phyloP scores from a whole-genome alignment of 768 basidiomycete species.

The Tricholoma flavovirens region DNA sequence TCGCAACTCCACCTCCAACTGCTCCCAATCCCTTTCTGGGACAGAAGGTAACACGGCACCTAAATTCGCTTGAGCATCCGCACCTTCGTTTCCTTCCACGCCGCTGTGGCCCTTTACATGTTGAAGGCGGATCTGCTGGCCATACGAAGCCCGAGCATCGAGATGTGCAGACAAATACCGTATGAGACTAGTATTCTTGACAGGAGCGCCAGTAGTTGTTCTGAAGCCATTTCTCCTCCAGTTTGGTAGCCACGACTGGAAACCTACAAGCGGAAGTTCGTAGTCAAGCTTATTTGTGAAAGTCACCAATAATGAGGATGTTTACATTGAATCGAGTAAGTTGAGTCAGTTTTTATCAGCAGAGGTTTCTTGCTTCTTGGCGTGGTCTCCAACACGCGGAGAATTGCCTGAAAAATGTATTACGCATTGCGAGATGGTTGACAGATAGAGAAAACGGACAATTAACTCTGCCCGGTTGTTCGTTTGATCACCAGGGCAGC shows the following conservation, averaged over 20 bases:
- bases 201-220: slow-evolving; percentile 41
- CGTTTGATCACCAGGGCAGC: slow-evolving; percentile 78
- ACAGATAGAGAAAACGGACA: slow-evolving; percentile 34
- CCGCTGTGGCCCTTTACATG: slow-evolving; percentile 81
- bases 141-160: slow-evolving; percentile 40
- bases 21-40: slow-evolving; percentile 57
- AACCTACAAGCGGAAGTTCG: slow-evolving; percentile 37
- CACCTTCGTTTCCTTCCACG: slow-evolving; percentile 78
- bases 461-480: slow-evolving; percentile 89
- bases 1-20: slow-evolving; percentile 19
- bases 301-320: neutral
- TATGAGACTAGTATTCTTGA: slow-evolving; percentile 73
- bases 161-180: slow-evolving; percentile 63
- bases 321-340: slow-evolving; percentile 77
- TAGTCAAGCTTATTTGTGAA: neutral
- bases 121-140: slow-evolving; percentile 55
- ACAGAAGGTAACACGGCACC: slow-evolving; percentile 39
- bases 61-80: slow-evolving; percentile 65
- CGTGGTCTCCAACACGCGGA: slow-evolving; percentile 72
- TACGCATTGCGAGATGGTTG: neutral
- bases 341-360: slow-evolving; percentile 80
- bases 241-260: slow-evolving; percentile 59
- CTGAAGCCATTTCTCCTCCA: slow-evolving; percentile 58
- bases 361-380: slow-evolving; percentile 51
- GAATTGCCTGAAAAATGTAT: slow-evolving; percentile 58